Base-by-base conservation (phyloP, 208 protist species). In the Crithidia brevicula region DNA sequence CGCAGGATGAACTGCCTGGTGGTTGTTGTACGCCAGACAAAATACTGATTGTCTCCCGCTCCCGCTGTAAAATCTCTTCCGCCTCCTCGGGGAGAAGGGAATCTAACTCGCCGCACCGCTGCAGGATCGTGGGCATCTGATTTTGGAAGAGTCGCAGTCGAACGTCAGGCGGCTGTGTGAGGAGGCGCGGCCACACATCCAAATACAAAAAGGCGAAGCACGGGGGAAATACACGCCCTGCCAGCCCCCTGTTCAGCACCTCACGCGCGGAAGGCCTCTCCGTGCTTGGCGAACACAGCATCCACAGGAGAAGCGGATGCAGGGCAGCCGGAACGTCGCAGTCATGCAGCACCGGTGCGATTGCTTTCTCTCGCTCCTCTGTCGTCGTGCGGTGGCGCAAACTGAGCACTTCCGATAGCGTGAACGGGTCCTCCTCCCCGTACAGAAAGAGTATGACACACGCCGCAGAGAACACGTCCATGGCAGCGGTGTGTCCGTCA, bases 391-490 rank as follows among this genome's bases (percentile, higher is more conserved):
- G 45, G 5, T 60, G 50, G 16, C 83, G 84, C 53, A 96, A 46
- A 15, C 45, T 69, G 4, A 96, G 81, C 23, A 89, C 74, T 3
- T 92, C 79, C 16, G 86, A 79, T 16, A 94, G 70, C 3, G 56
- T 64, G 30, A 96, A 83, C 10, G 89, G 81, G 8, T 82, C 88
- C 50, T 92, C 83, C 31, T 91, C 91, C 4, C 71, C 78, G 63
- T 92, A 80, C 27, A 96, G 75, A 45, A 91, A 82, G 27, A 72
- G 77, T 36, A 96, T 51, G 6, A 92, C 86, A 51, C 88, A 93
- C 5, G 75, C 91, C 0, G 78, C 74, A 22, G 91, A 93, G 51
- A 96, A 96, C 34, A 96, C 70, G 53, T 96, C 91, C 91, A 96
- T 96, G 10, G 83, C 68, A 8, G 68, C 34, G 15, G 84, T 91